Percentiles rank a stretch among this genome's conserved stretches.
Conservation (phyloP, 306 rosid genomes). For the Elaeagnus macrophylla region DNA sequence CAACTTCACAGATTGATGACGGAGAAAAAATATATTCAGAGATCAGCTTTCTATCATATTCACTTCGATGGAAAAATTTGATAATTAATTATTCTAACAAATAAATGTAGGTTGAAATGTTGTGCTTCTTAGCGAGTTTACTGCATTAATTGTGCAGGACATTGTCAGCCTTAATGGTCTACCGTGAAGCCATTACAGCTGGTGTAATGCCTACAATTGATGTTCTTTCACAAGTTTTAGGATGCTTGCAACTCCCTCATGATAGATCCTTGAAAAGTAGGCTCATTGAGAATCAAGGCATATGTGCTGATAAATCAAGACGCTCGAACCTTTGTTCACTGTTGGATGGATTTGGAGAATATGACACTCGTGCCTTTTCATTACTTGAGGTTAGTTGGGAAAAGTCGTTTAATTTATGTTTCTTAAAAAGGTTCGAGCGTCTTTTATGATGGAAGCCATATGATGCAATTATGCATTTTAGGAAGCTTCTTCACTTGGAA, state of each 20-base stretch:
- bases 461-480: constrained; percentile 27
- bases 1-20: not conserved
- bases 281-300: constrained; percentile 67
- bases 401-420: constrained; percentile 9
- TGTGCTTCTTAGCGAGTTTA: constrained; percentile 19
- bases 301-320: constrained; percentile 39
- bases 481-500: constrained; percentile 94
- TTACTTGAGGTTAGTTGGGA: constrained; percentile 71
- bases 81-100: not conserved
- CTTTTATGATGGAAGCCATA: constrained; percentile 13
- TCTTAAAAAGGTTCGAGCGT: too few species aligned
- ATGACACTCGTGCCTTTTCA: constrained; percentile 84
- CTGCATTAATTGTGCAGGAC: constrained; percentile 48
- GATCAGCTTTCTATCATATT: not conserved
- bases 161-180: constrained; percentile 68
- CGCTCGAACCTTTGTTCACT: constrained; percentile 61
- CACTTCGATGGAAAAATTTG: not conserved
- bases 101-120: constrained; percentile 17
- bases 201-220: constrained; percentile 63
- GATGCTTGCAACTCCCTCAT: constrained; percentile 76
- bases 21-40: too few species aligned
- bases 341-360: constrained; percentile 88
- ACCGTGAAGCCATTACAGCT: constrained; percentile 63
- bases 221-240: constrained; percentile 68
- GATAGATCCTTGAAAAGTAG: constrained; percentile 47